Percentiles rank a stretch among this genome's conserved stretches.
These are phyloP conservation scores for Neonectria ditissima DNA, from an alignment of 2,329 filamentous ascomycete genomes.

Conservation along the genomic window DNA sequence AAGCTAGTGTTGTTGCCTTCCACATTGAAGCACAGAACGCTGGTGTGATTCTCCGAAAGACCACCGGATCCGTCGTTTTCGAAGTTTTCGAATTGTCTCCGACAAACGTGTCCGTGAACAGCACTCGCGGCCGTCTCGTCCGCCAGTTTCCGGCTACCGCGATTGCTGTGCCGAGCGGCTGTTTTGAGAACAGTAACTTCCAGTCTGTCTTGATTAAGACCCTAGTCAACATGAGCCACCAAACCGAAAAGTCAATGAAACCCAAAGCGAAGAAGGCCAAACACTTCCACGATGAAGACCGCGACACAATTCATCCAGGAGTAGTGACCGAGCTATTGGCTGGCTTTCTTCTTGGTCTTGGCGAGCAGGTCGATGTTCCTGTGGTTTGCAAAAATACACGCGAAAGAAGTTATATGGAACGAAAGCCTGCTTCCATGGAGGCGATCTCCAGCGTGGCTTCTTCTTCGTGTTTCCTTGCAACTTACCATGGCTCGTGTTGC, in stretches of 20 bases:
- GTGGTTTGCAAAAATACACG: conserved; percentile 63
- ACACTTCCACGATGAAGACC: conserved; percentile 51
- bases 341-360: conserved; percentile 54
- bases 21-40: conserved; percentile 32
- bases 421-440: conserved; percentile 54
- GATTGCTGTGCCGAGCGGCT: background rate
- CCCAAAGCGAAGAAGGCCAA: conserved; percentile 53
- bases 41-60: conserved; percentile 23
- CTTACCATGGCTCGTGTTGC: conserved; percentile 32
- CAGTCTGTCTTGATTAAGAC: conserved; percentile 37
- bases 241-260: conserved; percentile 35
- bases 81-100: conserved; percentile 33
- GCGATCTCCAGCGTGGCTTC: conserved; percentile 65
- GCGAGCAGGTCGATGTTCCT: conserved; percentile 36
- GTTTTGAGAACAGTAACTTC: conserved; percentile 31
- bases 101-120: conserved; percentile 17
- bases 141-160: conserved; percentile 29
- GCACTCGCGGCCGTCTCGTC: conserved; percentile 19
- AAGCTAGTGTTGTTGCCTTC: background rate
- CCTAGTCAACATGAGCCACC: conserved; percentile 47
- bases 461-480: conserved; percentile 65
- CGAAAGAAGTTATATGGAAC: conserved; percentile 65
- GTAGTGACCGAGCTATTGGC: conserved; percentile 63
- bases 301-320: conserved; percentile 62
- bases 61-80: background rate